Conservation (phyloP, 179 eudicot species). For the Drosera spatulata region DNA sequence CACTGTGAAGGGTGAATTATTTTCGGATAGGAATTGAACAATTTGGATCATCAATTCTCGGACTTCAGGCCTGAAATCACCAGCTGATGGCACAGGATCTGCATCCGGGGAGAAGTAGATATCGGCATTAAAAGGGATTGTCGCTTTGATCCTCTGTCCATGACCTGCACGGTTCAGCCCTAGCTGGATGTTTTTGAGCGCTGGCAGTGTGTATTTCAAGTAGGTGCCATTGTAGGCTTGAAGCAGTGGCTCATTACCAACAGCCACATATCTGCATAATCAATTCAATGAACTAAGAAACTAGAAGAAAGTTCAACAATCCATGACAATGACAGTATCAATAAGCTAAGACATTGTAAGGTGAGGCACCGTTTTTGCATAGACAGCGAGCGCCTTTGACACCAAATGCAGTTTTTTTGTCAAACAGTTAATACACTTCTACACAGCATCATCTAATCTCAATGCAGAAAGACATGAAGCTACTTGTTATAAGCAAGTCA, state of each 20-base stretch:
- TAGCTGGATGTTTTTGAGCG: conserved; percentile 66
- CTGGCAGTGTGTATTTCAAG: conserved; percentile 54
- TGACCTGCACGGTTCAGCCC: conserved; percentile 67
- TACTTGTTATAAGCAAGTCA: no score
- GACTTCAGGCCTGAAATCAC: conserved; percentile 82
- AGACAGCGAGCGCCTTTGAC: no score
- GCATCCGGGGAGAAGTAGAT: conserved; percentile 82
- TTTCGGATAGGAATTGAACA: conserved; percentile 46
- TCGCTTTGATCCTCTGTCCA: conserved; percentile 57
- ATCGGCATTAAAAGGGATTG: conserved; percentile 91
- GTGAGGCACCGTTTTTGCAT: neutral
- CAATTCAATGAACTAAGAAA: no score
- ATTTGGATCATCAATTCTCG: conserved; percentile 55
- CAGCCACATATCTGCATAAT: conserved; percentile 54
- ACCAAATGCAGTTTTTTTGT: no score
- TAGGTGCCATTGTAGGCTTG: conserved; percentile 67
- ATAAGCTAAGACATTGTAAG: neutral
- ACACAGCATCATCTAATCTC: no score
- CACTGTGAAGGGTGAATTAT: conserved; percentile 78
- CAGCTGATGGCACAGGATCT: conserved; percentile 83
- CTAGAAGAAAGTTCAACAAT: conserved; percentile 6
- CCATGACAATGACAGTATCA: neutral
- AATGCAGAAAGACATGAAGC: no score
- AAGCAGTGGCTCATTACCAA: conserved; percentile 17
- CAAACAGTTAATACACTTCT: no score